A percentile compares a stretch with the other conserved stretches of the same genome.
phyloP scores from a whole-genome alignment of 352 stramenopile species.

The Phytopythium sindhum region DNA sequence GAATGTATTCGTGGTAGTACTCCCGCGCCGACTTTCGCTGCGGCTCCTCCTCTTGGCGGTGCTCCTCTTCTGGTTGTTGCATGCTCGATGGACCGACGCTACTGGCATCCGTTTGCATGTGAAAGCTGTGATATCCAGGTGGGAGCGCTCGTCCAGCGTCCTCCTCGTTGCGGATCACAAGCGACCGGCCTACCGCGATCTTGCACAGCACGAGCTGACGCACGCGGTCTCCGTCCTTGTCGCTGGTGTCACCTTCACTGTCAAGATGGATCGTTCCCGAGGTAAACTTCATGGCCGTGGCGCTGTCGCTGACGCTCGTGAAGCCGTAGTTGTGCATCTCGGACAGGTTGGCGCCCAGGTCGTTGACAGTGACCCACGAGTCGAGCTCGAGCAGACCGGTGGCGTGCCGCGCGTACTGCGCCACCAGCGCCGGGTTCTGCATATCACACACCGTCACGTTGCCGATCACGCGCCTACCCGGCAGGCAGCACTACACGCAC shows the following conservation, averaged over 20 bases:
- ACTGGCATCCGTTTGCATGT: conserved; percentile 27
- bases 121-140: conserved; percentile 73
- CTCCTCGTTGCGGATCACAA: conserved; percentile 44
- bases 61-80: background rate
- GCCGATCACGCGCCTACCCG: conserved; percentile 47
- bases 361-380: conserved; percentile 70
- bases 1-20: conserved; percentile 78
- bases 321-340: conserved; percentile 55
- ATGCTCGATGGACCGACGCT: background rate
- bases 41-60: conserved; percentile 9
- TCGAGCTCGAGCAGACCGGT: conserved; percentile 61
- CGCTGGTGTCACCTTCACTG: no score
- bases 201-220: conserved; percentile 75
- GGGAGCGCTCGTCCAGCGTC: conserved; percentile 41
- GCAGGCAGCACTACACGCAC: conserved; percentile 43
- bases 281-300: conserved; percentile 63
- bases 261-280: conserved; percentile 48
- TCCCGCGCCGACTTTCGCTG: background rate
- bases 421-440: conserved; percentile 48
- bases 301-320: conserved; percentile 36
- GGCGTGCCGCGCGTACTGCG: conserved; percentile 52
- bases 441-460: conserved; percentile 72
- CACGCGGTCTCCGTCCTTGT: conserved; percentile 14
- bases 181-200: conserved; percentile 59
- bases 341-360: conserved; percentile 53